These are phyloP conservation scores for Amoebophrya sp. DNA, from an alignment of 169 alveolate species.

Conservation along the genomic window DNA sequence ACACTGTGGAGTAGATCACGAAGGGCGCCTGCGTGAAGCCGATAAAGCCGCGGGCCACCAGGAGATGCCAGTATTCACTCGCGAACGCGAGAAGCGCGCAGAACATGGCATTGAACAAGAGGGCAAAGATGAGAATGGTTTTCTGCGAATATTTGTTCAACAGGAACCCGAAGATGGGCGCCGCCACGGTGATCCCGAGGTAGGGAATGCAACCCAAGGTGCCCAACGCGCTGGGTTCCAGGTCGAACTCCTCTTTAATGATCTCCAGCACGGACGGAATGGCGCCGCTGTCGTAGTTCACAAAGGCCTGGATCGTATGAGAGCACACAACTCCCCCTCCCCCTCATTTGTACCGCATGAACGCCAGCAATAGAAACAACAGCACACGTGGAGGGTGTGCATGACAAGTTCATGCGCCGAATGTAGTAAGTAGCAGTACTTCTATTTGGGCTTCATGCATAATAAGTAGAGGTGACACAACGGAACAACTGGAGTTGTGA, in stretches of 20 bases:
- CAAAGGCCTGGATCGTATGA: background rate
- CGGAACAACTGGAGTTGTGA: no score
- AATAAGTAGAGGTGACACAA: no score
- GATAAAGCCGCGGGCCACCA: background rate
- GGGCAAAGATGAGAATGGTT: background rate
- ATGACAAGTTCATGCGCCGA: no score
- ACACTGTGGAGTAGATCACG: background rate
- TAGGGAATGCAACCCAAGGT: background rate
- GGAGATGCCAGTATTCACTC: background rate
- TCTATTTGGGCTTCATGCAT: no score
- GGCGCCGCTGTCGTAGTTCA: slow-evolving; percentile 1
- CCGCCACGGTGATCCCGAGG: slow-evolving; percentile 5
- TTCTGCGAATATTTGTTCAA: background rate
- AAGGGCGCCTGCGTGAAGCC: slow-evolving; percentile 14
- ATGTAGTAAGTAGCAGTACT: no score
- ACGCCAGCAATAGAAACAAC: no score
- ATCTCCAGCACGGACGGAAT: background rate
- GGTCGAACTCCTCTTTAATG: background rate
- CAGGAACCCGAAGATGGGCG: background rate
- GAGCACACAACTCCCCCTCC: no score
- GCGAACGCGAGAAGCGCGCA: background rate
- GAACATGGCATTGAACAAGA: background rate
- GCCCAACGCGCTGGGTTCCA: background rate
- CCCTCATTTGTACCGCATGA: no score
- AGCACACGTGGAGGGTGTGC: no score